Percentiles rank a stretch among this genome's conserved stretches.
Conservation (phyloP, 148 eudicot species). For the Rhododendron ovatum region DNA sequence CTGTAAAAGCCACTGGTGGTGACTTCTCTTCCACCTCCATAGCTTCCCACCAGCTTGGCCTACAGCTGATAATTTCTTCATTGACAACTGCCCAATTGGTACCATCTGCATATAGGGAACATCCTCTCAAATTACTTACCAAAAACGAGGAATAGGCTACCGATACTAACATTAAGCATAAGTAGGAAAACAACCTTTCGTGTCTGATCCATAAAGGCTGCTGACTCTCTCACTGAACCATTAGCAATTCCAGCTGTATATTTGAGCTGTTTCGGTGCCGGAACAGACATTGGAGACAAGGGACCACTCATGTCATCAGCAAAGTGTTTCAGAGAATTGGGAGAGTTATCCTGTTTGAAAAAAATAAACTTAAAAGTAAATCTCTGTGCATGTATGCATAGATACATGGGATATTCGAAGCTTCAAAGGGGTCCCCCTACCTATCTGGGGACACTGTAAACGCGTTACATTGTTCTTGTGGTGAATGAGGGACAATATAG, state of each 20-base stretch:
- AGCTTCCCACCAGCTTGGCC: constrained; percentile 91
- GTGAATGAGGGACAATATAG: not conserved
- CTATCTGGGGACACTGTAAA: not conserved
- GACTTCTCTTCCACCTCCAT: constrained; percentile 99
- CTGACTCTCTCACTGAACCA: constrained; percentile 66
- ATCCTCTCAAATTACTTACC: not conserved
- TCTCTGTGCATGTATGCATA: not conserved
- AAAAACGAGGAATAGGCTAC: not conserved
- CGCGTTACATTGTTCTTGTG: not conserved
- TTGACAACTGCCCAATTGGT: constrained; percentile 76
- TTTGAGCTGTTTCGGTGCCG: constrained; percentile 92
- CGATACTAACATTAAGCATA: not conserved
- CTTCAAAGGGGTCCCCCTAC: not conserved
- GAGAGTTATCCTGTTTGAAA: constrained; percentile 51
- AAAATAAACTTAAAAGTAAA: not conserved
- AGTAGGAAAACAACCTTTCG: constrained; percentile 55
- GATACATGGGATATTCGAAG: not conserved
- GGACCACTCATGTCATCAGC: constrained; percentile 71
- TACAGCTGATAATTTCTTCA: constrained; percentile 76
- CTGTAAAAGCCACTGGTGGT: constrained; percentile 95
- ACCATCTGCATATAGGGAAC: constrained; percentile 59
- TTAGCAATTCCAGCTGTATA: constrained; percentile 90
- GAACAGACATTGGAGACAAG: constrained; percentile 72
- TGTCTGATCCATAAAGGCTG: constrained; percentile 67
- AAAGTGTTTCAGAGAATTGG: constrained; percentile 54